Evolutionary conservation across 306 rosid species (phyloP).

Genomic region (Quercus mongolica): DNA sequence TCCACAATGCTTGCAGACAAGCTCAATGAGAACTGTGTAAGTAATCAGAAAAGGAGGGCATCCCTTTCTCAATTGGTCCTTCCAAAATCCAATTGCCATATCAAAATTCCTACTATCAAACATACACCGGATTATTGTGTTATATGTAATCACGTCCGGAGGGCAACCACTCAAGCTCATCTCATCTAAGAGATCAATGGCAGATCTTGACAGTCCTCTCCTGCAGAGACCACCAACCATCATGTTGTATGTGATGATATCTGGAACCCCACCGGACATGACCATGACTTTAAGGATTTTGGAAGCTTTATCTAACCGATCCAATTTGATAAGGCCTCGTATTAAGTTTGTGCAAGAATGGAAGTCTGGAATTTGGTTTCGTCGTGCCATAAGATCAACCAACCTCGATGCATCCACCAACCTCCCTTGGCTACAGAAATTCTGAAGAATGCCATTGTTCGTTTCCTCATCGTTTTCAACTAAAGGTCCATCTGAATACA

Average conservation of each 20-base stretch:
- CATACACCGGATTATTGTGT: constrained; percentile 64
- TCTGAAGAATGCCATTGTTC: constrained; percentile 61
- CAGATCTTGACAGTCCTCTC: constrained; percentile 51
- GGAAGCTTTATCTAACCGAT: constrained; percentile 49
- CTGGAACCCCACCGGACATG: constrained; percentile 86
- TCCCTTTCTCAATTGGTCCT: constrained; percentile 74
- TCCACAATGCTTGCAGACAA: constrained; percentile 72
- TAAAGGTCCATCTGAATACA: constrained; percentile 45
- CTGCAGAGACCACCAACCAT: constrained; percentile 64
- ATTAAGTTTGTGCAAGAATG: constrained; percentile 66
- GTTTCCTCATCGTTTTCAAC: constrained; percentile 49
- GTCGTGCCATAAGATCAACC: constrained; percentile 72
- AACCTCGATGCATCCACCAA: constrained; percentile 57
- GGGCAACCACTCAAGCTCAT: constrained; percentile 90
- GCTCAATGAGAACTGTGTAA: constrained; percentile 66
- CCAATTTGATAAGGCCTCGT: constrained; percentile 57
- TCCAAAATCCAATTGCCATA: constrained; percentile 74
- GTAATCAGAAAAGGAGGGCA: constrained; percentile 86
- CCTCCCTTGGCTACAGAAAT: constrained; percentile 55
- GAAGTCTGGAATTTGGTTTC: constrained; percentile 70
- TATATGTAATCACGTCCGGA: constrained; percentile 77
- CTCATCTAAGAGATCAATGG: constrained; percentile 58
- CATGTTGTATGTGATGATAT: constrained; percentile 75
- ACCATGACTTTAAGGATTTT: constrained; percentile 53
- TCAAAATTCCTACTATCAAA: constrained; percentile 47